Conservation (phyloP, 768 basidiomycete species). For the Boletus rufocinnamomeus region DNA sequence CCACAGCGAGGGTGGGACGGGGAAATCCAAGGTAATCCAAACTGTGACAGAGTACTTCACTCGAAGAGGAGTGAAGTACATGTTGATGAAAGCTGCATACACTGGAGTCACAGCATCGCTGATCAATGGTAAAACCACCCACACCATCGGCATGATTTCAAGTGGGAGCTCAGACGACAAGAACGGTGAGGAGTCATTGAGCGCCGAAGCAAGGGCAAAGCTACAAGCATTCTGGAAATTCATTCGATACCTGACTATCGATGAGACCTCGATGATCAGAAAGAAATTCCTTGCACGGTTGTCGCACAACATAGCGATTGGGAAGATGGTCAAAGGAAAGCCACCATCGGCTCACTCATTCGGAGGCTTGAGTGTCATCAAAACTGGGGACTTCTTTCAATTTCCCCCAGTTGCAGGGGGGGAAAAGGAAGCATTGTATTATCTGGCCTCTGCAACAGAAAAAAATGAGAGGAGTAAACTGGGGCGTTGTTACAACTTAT, state of each 20-base stretch:
- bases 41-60: not conserved
- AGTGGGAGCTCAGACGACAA: not conserved
- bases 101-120: not conserved
- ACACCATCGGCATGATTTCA: not conserved
- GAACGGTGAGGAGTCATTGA: not conserved
- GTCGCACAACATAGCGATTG: not conserved
- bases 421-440: not conserved
- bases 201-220: not conserved
- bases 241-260: not conserved
- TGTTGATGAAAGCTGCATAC: not conserved
- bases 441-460: not conserved
- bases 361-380: not conserved
- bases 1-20: not conserved
- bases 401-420: not conserved
- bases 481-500: too few species aligned
- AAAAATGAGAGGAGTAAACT: not conserved
- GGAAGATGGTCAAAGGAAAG: not conserved
- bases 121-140: not conserved
- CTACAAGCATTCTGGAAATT: not conserved
- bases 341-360: not conserved
- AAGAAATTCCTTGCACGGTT: not conserved
- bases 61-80: not conserved
- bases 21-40: not conserved
- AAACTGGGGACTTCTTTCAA: not conserved
- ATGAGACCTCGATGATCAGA: not conserved